Evolutionary conservation across 139 green algal species (phyloP), one percentile per base, ranked within the genome.

Genomic region (Astrephomene gubernaculifera): DNA sequence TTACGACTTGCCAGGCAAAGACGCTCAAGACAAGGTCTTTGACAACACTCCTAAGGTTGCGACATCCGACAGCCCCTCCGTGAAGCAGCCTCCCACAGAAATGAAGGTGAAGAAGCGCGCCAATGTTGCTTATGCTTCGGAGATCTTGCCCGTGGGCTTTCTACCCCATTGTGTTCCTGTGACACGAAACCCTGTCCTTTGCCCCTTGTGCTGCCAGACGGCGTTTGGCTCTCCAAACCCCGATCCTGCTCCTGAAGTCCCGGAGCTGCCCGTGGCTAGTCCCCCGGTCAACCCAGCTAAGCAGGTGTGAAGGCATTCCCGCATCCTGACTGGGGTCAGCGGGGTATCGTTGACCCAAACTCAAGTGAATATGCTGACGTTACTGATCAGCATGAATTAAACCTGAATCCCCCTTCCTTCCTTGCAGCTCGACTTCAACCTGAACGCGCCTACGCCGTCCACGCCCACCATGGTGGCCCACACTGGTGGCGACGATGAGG

Each of bases 341-440:
- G 35, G 17, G n/a, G 21, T 72, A 49, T 45, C 25, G 65, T 29
- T 12, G 14, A 25, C 49, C 12, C 12, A 57, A 57, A 17, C 14
- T 25, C 14, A 25, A 57, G 12, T 12, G 49, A 57, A 25, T 57
- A 57, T 17, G 49, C 49, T 57, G 14, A 17, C 17, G 49, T 57
- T 12, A 25, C 17, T n/a, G n/a, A n/a, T n/a, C n/a, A n/a, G n/a
- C 49, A 57, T 57, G 14, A 57, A 57, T 57, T 57, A 17, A 12
- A 12, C 14, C 17, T 17, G 49, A 25, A 12, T 57, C 14, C 17
- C 17, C 57, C 24, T 29, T 65, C 57, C 19, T 65, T n/a, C 24
- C 24, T 78, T 7, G 73, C 73, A 81, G 73, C 35, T 81, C 33
- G 73, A 81, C 54, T 81, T 81, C 73, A 69, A 53, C 52, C 35